Base-by-base conservation (phyloP, 2,329 filamentous ascomycete species). In the Neonectria ditissima region DNA sequence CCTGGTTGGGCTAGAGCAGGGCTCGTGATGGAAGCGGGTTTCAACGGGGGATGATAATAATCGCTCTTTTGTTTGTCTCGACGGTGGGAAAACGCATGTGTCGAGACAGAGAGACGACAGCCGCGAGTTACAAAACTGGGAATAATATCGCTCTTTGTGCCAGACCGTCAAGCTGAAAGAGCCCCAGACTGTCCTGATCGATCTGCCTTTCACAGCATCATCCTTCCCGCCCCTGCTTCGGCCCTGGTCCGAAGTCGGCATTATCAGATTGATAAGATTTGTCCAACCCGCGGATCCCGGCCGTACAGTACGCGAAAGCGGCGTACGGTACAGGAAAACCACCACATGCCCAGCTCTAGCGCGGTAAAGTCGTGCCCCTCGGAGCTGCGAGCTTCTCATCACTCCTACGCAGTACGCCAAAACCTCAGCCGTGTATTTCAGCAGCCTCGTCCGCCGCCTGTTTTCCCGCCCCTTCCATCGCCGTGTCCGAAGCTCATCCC, bases 261-360 rank as follows among this genome's bases (percentile, higher is more conserved):
- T 69, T 67, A 70, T 70, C 68, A 60, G 66, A 69, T 69, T 70
- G 68, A 70, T 70, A 69, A 70, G 68, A 70, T 70, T 62, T 51
- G 54, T 41, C 32, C 32, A 22, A 37, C 28, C 37, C 32, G 48
- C 32, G 44, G 24, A 5, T 44, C 20, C n/a, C n/a, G n/a, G 32
- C n/a, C 10, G 28, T 34, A 32, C 47, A 50, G 47, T 50, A 32
- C 26, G n/a, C 26, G n/a, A n/a, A n/a, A n/a, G n/a, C n/a, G 20
- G 37, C 28, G 20, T 30, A 48, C 45, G 28, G 45, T 48, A 18
- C 45, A 8, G 34, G 6, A 37, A 34, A n/a, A n/a, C 14, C 34
- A 37, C 34, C 34, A 37, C 34, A 37, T 28, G 14, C 10, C 58
- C 30, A n/a, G 44, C 8, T 30, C 37, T 47, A 37, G 43, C 52